Evolutionary conservation across 768 basidiomycete species (phyloP).

Genomic region (Leccinum rimulosum): DNA sequence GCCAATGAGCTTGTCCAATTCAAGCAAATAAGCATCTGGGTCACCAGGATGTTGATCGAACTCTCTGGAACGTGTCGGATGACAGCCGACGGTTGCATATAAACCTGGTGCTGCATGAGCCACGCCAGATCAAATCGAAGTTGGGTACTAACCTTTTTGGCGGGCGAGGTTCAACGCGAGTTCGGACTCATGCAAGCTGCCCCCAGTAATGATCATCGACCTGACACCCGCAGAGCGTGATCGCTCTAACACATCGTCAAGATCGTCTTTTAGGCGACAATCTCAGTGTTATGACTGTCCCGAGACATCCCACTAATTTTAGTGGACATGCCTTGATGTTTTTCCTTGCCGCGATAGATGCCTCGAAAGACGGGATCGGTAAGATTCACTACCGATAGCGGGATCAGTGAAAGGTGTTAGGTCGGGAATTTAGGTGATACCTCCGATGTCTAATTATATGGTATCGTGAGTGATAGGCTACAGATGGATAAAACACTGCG

Average conservation of each 20-base stretch:
- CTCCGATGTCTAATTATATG: constrained; percentile 37
- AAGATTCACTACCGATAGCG: constrained; percentile 41
- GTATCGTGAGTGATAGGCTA: not conserved
- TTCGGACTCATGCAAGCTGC: constrained; percentile 61
- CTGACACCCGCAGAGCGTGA: constrained; percentile 58
- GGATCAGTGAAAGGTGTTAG: not conserved
- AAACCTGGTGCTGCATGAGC: constrained; percentile 39
- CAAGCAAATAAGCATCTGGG: constrained; percentile 57
- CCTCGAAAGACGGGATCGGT: constrained; percentile 60
- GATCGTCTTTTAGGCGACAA: constrained; percentile 48
- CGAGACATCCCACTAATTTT: not conserved
- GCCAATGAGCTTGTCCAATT: constrained; percentile 53
- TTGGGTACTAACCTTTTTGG: constrained; percentile 41
- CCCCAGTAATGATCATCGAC: constrained; percentile 76
- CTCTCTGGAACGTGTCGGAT: constrained; percentile 72
- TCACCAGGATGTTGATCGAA: constrained; percentile 59
- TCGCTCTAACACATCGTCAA: constrained; percentile 55
- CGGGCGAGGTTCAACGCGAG: constrained; percentile 61
- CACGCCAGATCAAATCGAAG: not conserved
- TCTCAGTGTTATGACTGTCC: not conserved
- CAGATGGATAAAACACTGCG: not conserved
- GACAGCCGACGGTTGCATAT: constrained; percentile 76
- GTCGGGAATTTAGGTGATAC: constrained; percentile 18
- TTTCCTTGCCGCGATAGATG: constrained; percentile 44
- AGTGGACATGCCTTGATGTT: constrained; percentile 44